phyloP scores from a whole-genome alignment of 345 rosid species.

The Adansonia digitata region DNA sequence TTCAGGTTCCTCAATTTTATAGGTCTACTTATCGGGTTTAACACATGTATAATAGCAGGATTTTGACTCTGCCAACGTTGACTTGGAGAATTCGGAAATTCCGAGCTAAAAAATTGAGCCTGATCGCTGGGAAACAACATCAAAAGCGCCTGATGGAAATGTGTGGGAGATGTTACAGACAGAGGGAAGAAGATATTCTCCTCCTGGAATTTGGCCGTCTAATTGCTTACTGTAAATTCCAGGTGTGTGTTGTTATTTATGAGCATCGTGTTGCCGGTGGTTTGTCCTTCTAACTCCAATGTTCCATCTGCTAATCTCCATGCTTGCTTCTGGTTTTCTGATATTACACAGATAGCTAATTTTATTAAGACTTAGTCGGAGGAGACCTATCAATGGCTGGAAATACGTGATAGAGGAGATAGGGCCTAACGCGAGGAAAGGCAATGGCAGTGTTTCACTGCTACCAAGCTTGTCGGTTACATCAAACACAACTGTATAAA shows the following conservation, averaged over 20 bases:
- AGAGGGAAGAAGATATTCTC: conserved; percentile 93
- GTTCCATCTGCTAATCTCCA: not conserved
- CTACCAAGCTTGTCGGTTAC: conserved; percentile 68
- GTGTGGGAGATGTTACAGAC: conserved; percentile 97
- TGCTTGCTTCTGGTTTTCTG: not conserved
- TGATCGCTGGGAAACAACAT: conserved; percentile 95
- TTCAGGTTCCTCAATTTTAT: not conserved
- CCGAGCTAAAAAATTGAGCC: conserved; percentile 73
- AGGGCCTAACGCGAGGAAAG: conserved; percentile 96
- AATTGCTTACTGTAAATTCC: conserved; percentile 80
- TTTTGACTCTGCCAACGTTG: conserved; percentile 59
- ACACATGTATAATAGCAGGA: conserved; percentile 36
- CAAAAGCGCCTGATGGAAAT: conserved; percentile 76
- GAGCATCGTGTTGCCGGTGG: not conserved
- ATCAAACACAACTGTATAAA: conserved; percentile 77
- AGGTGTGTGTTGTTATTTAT: conserved; percentile 38
- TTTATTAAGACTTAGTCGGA: conserved; percentile 86
- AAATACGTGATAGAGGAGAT: conserved; percentile 92
- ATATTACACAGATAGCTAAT: conserved; percentile 74
- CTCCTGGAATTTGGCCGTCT: conserved; percentile 93
- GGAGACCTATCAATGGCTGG: conserved; percentile 97
- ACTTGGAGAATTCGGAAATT: conserved; percentile 50
- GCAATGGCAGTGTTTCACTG: conserved; percentile 89
- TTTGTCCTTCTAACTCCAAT: not conserved
- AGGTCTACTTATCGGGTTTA: not conserved